Base-by-base conservation (phyloP, 768 basidiomycete species). In the Collybiopsis confluens region DNA sequence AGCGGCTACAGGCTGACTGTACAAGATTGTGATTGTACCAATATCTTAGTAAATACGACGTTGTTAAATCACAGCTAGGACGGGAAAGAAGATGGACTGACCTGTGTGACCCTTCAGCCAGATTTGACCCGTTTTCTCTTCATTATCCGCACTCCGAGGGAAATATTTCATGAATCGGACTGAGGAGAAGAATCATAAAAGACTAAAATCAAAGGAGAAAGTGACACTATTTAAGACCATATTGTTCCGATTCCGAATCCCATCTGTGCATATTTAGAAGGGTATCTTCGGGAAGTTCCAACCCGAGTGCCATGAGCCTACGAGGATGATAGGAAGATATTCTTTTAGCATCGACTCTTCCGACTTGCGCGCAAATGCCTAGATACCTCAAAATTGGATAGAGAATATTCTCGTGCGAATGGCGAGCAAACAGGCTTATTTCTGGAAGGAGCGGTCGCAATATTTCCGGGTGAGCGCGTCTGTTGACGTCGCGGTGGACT, bases 41-140 rank as follows among this genome's bases (percentile, higher is more conserved):
- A 75, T 66, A 56, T 80, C 76, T 78, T 49, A 15, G 18, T 13
- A 53, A 15, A 23, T 15, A 2, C 37, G 10, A 43, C 9, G 5
- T 36, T 24, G 6, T 5, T 33, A 38, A 4, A 35, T 9, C 21
- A 13, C 21, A 38, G 11, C 6, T 16, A 3, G 15, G 21, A 11
- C 1, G 5, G 6, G 33, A 20, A 11, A 38, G 10, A 20, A 36
- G 6, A 18, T 41, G 54, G 3, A 49, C 45, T 46, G 6, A 73
- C 77, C 77, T 3, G 73, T 74, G 48, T 79, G 78, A 2, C 78
- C 78, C 56, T 80, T 79, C 20, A 79, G 59, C 77, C 77, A 80
- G 3, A 80, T 74, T 40, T 75, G 68, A 20, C 74, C 74, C 0
- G 74, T 67, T 45, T 70, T 70, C 24, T 56, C 49, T 56, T 79